Base-by-base conservation (phyloP, 306 rosid species). In the Cercis canadensis region DNA sequence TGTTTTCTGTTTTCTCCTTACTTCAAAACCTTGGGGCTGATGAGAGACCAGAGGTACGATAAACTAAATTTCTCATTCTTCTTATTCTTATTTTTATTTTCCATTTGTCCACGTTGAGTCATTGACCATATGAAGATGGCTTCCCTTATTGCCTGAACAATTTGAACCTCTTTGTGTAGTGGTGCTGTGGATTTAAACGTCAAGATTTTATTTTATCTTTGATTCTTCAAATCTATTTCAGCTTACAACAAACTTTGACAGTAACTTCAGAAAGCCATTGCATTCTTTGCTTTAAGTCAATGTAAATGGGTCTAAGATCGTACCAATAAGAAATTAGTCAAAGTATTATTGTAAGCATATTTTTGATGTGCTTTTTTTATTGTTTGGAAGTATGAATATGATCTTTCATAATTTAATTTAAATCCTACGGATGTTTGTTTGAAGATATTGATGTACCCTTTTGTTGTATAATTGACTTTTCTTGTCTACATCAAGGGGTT, bases 11-110 rank as follows among this genome's bases (percentile, higher is more conserved):
- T 80, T 93, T 93, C 83, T 93, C 92, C 2, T 78, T 93, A 69
- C 98, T 93, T 75, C 96, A 90, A 53, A 90, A 80, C 77, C 97
- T 93, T 74, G 97, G 98, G 78, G 94, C 92, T 70, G 98, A 93
- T 78, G 98, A 93, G 59, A 93, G 98, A 73, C 97, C 98, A 69
- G 98, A 93, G 98, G 97, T 93, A 72, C 50, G 68, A 6, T 60
- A 53, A 53, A 46, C 21, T 16, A 16, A 16, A 49, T 49, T 8
- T 4, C 54, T 49, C 18, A 43, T 43, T 43, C 49, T 43, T 43
- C 49, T 43, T 11, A 56, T 7, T 58, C 12, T 39, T 54, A 6
- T 39, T 65, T 63, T 46, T 58, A 37, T 36, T 55, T 43, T 59
- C 10, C 31, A 46, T 7, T 37, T 46, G 14, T 46, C 34, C 41